Conservation (phyloP, 2,329 filamentous ascomycete species). For the Pseudocercospora eumusae region DNA sequence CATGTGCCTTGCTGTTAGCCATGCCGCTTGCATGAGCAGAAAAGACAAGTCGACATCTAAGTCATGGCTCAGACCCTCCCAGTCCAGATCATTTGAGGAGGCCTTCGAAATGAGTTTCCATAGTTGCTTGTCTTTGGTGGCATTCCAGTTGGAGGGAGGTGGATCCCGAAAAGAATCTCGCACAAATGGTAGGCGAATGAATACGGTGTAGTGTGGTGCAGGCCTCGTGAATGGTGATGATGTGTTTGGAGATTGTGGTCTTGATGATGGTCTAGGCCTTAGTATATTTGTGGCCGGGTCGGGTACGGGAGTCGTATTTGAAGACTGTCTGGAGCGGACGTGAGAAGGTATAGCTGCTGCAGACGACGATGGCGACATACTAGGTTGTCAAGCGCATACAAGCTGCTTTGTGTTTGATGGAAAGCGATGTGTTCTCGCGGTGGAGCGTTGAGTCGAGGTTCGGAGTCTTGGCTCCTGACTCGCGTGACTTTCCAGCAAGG, state of each 20-base stretch:
- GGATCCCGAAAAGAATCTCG: conserved; percentile 89
- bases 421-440: conserved; percentile 9
- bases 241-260: conserved; percentile 20
- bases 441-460: conserved; percentile 6
- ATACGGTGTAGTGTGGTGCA: conserved; percentile 64
- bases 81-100: conserved; percentile 70
- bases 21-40: conserved; percentile 88
- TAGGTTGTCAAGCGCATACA: background rate
- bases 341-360: conserved; percentile 19
- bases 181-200: conserved; percentile 85
- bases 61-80: conserved; percentile 51
- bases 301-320: conserved; percentile 25
- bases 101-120: conserved; percentile 88
- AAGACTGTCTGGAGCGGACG: conserved; percentile 30
- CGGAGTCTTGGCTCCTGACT: conserved; percentile 4
- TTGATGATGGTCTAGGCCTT: conserved; percentile 20
- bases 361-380: conserved; percentile 34
- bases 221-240: conserved; percentile 12
- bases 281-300: conserved; percentile 9
- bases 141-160: conserved; percentile 84
- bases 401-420: conserved; percentile 14
- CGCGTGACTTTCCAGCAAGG: conserved; percentile 8
- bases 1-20: conserved; percentile 87
- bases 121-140: conserved; percentile 78
- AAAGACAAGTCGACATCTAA: conserved; percentile 88